Base-by-base conservation (phyloP, 768 basidiomycete genomes). In the Podaxis mareebaensis region DNA sequence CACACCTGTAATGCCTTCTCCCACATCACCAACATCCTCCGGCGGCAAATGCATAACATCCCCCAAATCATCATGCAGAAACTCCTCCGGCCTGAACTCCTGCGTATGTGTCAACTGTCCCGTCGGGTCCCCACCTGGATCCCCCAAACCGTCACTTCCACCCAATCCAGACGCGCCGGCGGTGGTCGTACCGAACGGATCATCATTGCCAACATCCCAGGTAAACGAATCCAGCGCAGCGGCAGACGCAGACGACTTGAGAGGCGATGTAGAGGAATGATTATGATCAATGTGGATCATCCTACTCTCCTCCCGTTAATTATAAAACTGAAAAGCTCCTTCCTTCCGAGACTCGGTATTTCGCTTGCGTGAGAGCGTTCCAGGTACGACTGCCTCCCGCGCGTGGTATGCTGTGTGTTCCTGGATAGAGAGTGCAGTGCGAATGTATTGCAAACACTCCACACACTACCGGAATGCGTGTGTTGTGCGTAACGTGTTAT, bases 231-330 rank as follows among this genome's bases (percentile, higher is more conserved):
- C 61, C 12, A 62, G 61, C 13, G 61, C 61, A 26, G 61, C 61
- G n/a, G 61, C 61, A 24, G 61, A 62, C 13, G 61, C 61, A 39
- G 61, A 62, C 42, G 61, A 62, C 36, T 62, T 62, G 61, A 62
- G 61, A 22, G 61, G 61, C 46, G 61, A 62, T 62, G 61, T 48
- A 39, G 61, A 55, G 26, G 60, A 40, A 55, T 62, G 61, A 55
- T 55, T 55, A 26, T 46, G 61, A 62, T 62, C 61, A 48, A 62
- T 28, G 61, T 62, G 61, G 53, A 62, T 54, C 61, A 62, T 62
- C 53, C 44, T 38, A 22, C 22, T 62, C 44, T 26, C 38, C 54
- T 54, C 53, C 39, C 26, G 52, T 61, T 61, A 38, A 42, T n/a
- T 61, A 61, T 26, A 28, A 17, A 53, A 53, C 52, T 17, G 20